Conservation (phyloP, 75 land plant species). For the Ceratopteris richardii region DNA sequence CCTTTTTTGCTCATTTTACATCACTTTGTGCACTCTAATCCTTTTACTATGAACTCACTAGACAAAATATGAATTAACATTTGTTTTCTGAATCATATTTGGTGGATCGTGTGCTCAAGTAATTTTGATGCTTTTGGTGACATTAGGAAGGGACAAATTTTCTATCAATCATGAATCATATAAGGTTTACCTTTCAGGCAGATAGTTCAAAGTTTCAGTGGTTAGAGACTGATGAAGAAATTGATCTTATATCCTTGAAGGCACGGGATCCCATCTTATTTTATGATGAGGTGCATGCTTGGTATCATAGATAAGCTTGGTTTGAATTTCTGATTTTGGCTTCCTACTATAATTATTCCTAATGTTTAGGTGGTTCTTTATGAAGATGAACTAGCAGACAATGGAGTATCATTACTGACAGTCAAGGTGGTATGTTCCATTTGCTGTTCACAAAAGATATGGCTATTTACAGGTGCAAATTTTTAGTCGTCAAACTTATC, state of each 20-base stretch:
- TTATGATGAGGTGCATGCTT: constrained; percentile 73
- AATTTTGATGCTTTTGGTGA: too few relatives aligned
- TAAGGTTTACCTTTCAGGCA: background rate
- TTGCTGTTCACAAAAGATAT: background rate
- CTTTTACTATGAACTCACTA: too few relatives aligned
- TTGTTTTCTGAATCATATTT: too few relatives aligned
- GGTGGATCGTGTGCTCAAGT: too few relatives aligned
- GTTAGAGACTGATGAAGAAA: constrained; percentile 57
- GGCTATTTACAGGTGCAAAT: background rate
- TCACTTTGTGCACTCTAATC: too few relatives aligned
- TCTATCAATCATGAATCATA: too few relatives aligned
- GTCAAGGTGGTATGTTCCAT: constrained; percentile 80
- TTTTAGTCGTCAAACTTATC: background rate
- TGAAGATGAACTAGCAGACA: constrained; percentile 96
- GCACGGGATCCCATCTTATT: constrained; percentile 86
- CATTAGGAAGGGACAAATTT: too few relatives aligned
- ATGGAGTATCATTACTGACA: constrained; percentile 82
- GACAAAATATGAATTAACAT: too few relatives aligned
- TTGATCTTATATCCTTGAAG: constrained; percentile 64
- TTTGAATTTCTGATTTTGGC: background rate
- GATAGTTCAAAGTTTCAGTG: constrained; percentile 23
- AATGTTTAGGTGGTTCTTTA: constrained; percentile 66
- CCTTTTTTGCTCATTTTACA: too few relatives aligned
- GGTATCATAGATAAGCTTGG: background rate
- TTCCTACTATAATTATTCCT: background rate